phyloP scores from a whole-genome alignment of 768 basidiomycete genomes.

The Rhizopogon sp. region DNA sequence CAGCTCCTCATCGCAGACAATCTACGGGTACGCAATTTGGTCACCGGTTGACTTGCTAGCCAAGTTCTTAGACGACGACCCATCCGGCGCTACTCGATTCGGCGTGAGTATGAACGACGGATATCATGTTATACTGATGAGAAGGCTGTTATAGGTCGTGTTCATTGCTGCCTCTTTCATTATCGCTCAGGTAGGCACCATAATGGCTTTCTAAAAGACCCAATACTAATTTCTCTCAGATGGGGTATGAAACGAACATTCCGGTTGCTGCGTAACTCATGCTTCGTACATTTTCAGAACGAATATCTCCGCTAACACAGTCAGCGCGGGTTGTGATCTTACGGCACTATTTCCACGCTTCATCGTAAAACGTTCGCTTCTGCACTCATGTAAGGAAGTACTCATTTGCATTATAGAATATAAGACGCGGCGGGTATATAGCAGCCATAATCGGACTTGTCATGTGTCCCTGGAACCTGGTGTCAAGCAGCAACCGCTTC shows the following conservation, averaged over 20 bases:
- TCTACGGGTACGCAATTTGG: slow-evolving; percentile 73
- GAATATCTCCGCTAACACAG: slow-evolving; percentile 72
- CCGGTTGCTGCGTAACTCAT: slow-evolving; percentile 11
- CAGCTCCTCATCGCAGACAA: slow-evolving; percentile 60
- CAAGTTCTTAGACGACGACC: slow-evolving; percentile 55
- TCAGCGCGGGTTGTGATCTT: slow-evolving; percentile 74
- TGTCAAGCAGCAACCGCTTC: slow-evolving; percentile 65
- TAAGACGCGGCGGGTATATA: slow-evolving; percentile 73
- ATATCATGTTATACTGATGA: neutral
- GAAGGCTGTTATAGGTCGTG: slow-evolving; percentile 39
- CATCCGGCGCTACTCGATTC: slow-evolving; percentile 56
- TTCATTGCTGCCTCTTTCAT: slow-evolving; percentile 73
- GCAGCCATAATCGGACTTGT: slow-evolving; percentile 66
- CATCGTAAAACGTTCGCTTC: slow-evolving; percentile 36
- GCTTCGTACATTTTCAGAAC: slow-evolving; percentile 23
- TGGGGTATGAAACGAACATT: neutral
- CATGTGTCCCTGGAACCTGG: slow-evolving; percentile 69
- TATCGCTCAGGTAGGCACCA: slow-evolving; percentile 49
- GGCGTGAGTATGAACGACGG: slow-evolving; percentile 31
- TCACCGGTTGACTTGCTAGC: slow-evolving; percentile 62
- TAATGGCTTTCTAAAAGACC: neutral
- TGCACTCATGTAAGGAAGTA: neutral
- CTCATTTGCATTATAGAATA: slow-evolving; percentile 40
- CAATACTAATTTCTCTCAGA: neutral
- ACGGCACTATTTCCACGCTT: slow-evolving; percentile 69